Evolutionary conservation across 768 basidiomycete species (phyloP), one percentile per base, ranked within the genome.

Genomic region (Naematelia encephala): DNA sequence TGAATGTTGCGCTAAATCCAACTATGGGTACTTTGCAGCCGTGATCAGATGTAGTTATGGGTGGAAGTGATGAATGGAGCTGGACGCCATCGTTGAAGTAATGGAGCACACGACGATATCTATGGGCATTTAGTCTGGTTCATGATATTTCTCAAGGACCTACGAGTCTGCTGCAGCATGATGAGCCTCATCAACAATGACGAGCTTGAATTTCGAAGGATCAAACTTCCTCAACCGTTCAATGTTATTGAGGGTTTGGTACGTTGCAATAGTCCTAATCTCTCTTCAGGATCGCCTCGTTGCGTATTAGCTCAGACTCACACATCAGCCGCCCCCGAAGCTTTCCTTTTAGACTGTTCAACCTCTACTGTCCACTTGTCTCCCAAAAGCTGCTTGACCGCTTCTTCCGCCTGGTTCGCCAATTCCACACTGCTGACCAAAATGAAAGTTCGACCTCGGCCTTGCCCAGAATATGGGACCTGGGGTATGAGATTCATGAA

Each of bases 1-100:
- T 87, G 79, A 96, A 96, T 0, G 94, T 98, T 1, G 94, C 94
- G 54, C 91, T 91, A 73, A 98, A 96, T 0, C 93, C 94, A 46
- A 98, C 82, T 51, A 96, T 85, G 1, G 93, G 91, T 25, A 93
- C 84, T 16, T 58, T 51, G 16, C 45, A 19, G 10, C 60, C 56
- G 27, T 66, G 56, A 5, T 12, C 5, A 16, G 34, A 16, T 8
- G 34, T 39, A 74, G 72, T 39, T 79, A 74, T 45, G 57, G 58
- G 23, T 80, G 80, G 45, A 80, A 73, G n/a, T 71, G 61, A 43
- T 4, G 56, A 21, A 54, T 53, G 80, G 73, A 47, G 76, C 60
- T 47, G 72, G 62, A 70, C 86, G 82, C 23, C 59, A 12, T 83
- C 60, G 68, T 93, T 82, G 75, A 98, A 98, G 70, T 85, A 82